Conservation (phyloP, 2,329 filamentous ascomycete genomes). For the Pseudocercospora fijiensis region DNA sequence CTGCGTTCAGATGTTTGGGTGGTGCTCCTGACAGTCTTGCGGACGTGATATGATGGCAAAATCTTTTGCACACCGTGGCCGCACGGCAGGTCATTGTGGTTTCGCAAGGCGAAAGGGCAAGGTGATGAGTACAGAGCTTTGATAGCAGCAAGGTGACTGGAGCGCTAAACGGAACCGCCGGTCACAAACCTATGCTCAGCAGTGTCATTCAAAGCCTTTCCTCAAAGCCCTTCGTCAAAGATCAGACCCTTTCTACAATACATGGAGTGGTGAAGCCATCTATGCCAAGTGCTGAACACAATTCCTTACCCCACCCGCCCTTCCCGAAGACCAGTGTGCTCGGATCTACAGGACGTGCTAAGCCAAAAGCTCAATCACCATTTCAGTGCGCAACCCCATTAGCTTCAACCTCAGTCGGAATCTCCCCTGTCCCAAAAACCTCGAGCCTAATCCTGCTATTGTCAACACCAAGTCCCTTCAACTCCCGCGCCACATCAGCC, state of each 20-base stretch:
- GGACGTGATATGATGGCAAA: background rate
- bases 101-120: background rate
- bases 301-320: no score
- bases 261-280: background rate
- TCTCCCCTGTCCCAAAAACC: slow-evolving; percentile 28
- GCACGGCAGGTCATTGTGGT: background rate
- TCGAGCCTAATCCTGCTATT: slow-evolving; percentile 27
- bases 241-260: background rate
- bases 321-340: background rate
- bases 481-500: slow-evolving; percentile 55
- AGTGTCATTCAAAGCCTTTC: background rate
- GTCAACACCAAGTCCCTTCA: slow-evolving; percentile 58
- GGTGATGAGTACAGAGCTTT: no score
- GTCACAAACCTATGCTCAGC: background rate
- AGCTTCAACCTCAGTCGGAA: background rate
- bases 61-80: no score
- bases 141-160: background rate
- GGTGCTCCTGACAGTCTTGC: background rate
- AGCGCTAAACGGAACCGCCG: background rate
- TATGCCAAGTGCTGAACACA: background rate
- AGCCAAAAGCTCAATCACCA: background rate
- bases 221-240: background rate
- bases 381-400: background rate
- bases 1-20: background rate
- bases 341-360: no score